Evolutionary conservation across 1,284 basidiomycete species (phyloP), one percentile per base, ranked within the genome.

Genomic region (Lentinula novae-zelandiae): DNA sequence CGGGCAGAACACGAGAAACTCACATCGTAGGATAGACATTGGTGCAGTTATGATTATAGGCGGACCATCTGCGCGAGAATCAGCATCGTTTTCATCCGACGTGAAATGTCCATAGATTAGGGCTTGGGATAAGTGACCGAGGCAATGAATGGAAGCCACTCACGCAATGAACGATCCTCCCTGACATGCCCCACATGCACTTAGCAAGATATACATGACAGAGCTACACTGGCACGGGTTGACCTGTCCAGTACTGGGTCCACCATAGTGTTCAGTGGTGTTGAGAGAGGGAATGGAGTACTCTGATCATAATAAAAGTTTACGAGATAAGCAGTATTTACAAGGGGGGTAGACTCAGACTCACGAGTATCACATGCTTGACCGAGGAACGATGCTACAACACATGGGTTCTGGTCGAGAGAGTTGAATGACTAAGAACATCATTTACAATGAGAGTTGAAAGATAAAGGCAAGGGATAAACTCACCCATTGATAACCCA

Each of bases 111-210:
- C 27, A 27, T 27, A 4, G 27, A 4, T 44, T 15, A n/a, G 17
- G 3, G 42, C 12, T 13, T 15, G 7, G 7, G 15, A 31, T 31
- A 50, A 40, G 5, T 17, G n/a, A 22, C 36, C 22, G 33, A 34
- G 15, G 4, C 52, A 17, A 20, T 44, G 17, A 15, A 52, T 9
- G 33, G 2, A 55, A 9, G 20, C 15, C 5, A 69, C 68, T 53
- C 62, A 73, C 74, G 67, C 66, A 8, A 69, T 48, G 40, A 71
- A 69, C 15, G 67, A 71, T 50, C 67, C 64, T 34, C 71, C 70
- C 60, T 78, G 77, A 64, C 77, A 79, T 34, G 69, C 69, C 8
- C 67, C 75, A 62, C 78, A 79, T 36, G 77, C 77, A 58, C 76
- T 75, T 56, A 77, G 66, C 40, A 78, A 57, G 3, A 74, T 74